A percentile compares a stretch with the other conserved stretches of the same genome.
phyloP scores from a whole-genome alignment of 768 basidiomycete genomes.

The Tricholoma bakamatsutake region DNA sequence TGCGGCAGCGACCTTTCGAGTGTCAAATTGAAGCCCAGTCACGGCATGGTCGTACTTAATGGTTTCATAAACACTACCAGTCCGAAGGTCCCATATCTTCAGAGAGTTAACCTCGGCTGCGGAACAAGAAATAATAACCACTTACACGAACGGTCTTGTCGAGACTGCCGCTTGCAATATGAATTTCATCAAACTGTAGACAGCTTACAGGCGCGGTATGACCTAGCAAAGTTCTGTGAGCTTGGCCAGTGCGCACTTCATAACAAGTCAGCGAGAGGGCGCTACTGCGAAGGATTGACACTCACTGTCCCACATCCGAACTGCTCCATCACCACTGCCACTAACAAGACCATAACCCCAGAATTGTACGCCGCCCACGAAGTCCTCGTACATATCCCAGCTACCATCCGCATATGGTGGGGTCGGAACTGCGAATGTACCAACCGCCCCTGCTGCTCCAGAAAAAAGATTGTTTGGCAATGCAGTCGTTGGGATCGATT shows the following conservation, averaged over 20 bases:
- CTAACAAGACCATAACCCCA: constrained; percentile 98
- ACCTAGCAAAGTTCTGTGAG: constrained; percentile 86
- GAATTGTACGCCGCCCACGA: constrained; percentile 95
- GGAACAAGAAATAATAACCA: constrained; percentile 9
- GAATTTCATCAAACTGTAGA: constrained; percentile 93
- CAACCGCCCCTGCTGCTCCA: constrained; percentile 48
- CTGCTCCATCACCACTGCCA: constrained; percentile 94
- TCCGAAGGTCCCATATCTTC: constrained; percentile 96
- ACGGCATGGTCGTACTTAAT: constrained; percentile 89
- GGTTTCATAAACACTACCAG: constrained; percentile 82
- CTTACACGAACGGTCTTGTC: constrained; percentile 89
- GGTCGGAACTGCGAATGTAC: constrained; percentile 73
- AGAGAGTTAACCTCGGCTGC: constrained; percentile 3
- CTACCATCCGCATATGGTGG: constrained; percentile 87
- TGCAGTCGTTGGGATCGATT: constrained; percentile 32
- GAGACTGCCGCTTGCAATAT: constrained; percentile 87
- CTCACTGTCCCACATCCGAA: constrained; percentile 99
- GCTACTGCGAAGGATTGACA: constrained; percentile 15
- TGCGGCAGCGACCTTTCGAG: constrained; percentile 87
- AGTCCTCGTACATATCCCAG: constrained; percentile 95
- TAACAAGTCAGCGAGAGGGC: background rate
- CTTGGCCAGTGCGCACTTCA: constrained; percentile 94
- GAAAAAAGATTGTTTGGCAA: constrained; percentile 44
- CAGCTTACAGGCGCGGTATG: constrained; percentile 93
- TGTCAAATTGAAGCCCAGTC: constrained; percentile 91